phyloP scores from a whole-genome alignment of 345 rosid genomes.

The Heritiera fomes region DNA sequence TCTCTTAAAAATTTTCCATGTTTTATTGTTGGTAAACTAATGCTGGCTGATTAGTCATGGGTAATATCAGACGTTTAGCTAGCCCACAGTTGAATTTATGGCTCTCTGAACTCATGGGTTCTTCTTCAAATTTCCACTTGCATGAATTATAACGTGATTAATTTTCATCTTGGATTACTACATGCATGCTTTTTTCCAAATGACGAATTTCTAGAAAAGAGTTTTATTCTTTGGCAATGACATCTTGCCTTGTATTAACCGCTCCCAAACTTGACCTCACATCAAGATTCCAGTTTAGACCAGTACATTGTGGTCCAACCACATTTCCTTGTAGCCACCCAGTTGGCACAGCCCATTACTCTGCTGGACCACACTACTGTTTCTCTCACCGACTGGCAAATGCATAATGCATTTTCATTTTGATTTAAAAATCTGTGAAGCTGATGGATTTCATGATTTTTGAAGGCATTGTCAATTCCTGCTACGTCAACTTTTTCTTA shows the following conservation, averaged over 20 bases:
- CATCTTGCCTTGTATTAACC: not conserved
- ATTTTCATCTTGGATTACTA: not conserved
- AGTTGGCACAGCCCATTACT: slow-evolving; percentile 1
- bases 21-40: not conserved
- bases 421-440: not conserved
- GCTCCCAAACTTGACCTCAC: slow-evolving; percentile 11
- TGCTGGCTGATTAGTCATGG: not conserved
- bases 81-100: not conserved
- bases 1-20: not conserved
- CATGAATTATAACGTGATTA: not conserved
- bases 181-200: not conserved
- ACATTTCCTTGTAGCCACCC: not conserved
- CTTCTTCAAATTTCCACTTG: not conserved
- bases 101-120: not conserved
- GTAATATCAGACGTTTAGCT: not conserved
- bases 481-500: not conserved
- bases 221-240: not conserved
- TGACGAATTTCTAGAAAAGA: not conserved
- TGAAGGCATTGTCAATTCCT: not conserved
- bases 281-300: not conserved
- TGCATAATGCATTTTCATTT: not conserved
- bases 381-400: not conserved
- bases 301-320: slow-evolving; percentile 15
- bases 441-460: not conserved
- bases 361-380: not conserved